A percentile compares a stretch with the other conserved stretches of the same genome.
These are phyloP conservation scores for Balamuthia mandrillaris DNA, from an alignment of 208 protist species.

Conservation along the genomic window DNA sequence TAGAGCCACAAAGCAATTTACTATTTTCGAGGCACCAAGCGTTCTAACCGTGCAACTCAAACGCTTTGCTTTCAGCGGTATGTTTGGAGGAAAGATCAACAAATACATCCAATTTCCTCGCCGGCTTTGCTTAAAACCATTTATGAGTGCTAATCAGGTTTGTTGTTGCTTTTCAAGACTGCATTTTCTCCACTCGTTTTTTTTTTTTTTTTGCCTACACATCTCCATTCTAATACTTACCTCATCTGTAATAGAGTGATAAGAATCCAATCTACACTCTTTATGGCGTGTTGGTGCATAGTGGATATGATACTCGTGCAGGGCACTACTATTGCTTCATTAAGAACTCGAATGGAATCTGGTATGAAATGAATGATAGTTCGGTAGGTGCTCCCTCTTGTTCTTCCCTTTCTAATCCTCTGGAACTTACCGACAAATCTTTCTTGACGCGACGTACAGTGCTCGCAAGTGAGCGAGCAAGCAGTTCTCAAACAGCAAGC, in stretches of 20 bases:
- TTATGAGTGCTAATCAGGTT: slow-evolving; percentile 41
- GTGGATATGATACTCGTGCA: slow-evolving; percentile 55
- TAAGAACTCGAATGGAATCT: slow-evolving; percentile 54
- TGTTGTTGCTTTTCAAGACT: neutral
- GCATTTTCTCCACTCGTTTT: neutral
- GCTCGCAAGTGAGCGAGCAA: slow-evolving; percentile 34
- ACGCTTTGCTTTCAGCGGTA: slow-evolving; percentile 64
- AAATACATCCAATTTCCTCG: slow-evolving; percentile 46
- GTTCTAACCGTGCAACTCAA: slow-evolving; percentile 80
- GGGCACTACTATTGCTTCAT: slow-evolving; percentile 82
- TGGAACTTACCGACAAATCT: neutral
- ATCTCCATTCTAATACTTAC: neutral
- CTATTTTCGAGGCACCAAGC: slow-evolving; percentile 62
- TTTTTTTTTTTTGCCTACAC: neutral
- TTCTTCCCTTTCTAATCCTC: neutral
- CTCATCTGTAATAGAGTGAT: slow-evolving; percentile 7
- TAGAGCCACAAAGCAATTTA: slow-evolving; percentile 69
- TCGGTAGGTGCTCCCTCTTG: neutral
- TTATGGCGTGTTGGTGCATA: slow-evolving; percentile 76
- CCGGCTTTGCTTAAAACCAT: slow-evolving; percentile 38
- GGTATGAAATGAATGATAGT: slow-evolving; percentile 72
- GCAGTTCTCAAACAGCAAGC: slow-evolving; percentile 63
- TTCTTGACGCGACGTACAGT: neutral
- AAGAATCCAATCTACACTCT: slow-evolving; percentile 61
- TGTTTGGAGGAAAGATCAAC: slow-evolving; percentile 53